Conservation (phyloP, 164 flowering plant genomes). For the Brasenia schreberi region DNA sequence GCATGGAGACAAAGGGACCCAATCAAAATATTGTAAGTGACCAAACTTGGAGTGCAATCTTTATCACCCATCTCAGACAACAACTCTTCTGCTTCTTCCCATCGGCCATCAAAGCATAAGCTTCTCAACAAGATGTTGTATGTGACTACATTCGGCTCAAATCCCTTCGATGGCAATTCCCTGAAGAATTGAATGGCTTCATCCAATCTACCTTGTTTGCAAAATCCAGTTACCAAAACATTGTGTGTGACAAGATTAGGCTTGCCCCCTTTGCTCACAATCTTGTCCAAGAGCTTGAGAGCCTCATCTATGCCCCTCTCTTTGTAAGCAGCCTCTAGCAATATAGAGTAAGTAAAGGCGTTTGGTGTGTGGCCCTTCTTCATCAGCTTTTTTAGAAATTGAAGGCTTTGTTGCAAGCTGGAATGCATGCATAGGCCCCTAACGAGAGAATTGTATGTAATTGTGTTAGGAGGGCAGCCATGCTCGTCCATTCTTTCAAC, state of each 20-base stretch:
- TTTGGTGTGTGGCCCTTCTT: conserved; percentile 64
- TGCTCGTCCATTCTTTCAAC: conserved; percentile 71
- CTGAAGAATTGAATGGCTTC: conserved; percentile 60
- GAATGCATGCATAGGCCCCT: conserved; percentile 70
- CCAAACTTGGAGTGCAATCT: conserved; percentile 44
- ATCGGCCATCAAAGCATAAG: conserved; percentile 52
- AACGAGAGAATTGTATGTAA: conserved; percentile 67
- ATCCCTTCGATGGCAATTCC: conserved; percentile 53
- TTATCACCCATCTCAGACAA: conserved; percentile 67
- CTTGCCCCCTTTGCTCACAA: conserved; percentile 58
- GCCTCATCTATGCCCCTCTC: conserved; percentile 80
- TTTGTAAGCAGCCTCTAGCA: conserved; percentile 78
- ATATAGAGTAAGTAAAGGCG: conserved; percentile 64
- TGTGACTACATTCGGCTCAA: conserved; percentile 71
- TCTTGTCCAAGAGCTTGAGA: conserved; percentile 53
- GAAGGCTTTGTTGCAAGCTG: conserved; percentile 47
- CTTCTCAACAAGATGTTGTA: conserved; percentile 66
- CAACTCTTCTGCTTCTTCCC: conserved; percentile 71
- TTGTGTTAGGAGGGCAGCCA: conserved; percentile 47
- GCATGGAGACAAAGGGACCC: conserved; percentile 61
- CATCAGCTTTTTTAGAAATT: conserved; percentile 49
- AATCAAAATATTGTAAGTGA: conserved; percentile 74
- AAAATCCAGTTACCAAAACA: conserved; percentile 71
- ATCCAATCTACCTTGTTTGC: conserved; percentile 66
- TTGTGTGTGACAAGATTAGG: conserved; percentile 88